Evolutionary conservation across 495 filamentous ascomycete species (phyloP), one percentile per base, ranked within the genome.

Genomic region (Tuber aestivum): DNA sequence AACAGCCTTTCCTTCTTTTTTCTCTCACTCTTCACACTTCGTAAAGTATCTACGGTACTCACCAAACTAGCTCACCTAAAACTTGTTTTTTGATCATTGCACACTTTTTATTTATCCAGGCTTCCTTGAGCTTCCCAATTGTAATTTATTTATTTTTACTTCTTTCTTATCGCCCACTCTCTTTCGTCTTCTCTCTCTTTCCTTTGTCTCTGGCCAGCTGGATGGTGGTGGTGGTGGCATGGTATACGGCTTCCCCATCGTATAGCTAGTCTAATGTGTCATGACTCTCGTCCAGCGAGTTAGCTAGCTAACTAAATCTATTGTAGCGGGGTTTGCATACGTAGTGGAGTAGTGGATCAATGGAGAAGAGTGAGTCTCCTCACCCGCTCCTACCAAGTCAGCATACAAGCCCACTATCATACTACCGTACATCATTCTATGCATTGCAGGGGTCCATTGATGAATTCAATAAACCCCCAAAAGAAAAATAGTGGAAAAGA

Each of bases 1-100:
- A 69, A 65, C 56, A 32, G 32, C 3, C n/a, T 65, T 65, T 65
- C 56, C 56, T 65, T 65, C 56, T 27, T 65, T 65, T 65, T 65
- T 65, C 56, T n/a, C 45, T 27, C n/a, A 27, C 23, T 10, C 14
- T 61, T 14, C 50, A 9, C 21, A 56, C 48, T n/a, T 27, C 12
- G 10, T 65, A 32, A 32, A 32, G 56, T 16, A 65, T 32, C 3
- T 32, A 27, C 18, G n/a, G n/a, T 27, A 65, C 27, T 65, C n/a
- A 65, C 56, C 10, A 65, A 21, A 32, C 56, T 32, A 65, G 18
- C n/a, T 32, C 56, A 16, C 56, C 23, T 10, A 16, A 27, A 32
- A 65, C 56, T 6, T 32, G 12, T 65, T 65, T 32, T n/a, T n/a
- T 8, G 27, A 16, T 65, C 0, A 65, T 27, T 27, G 4, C 27